Evolutionary conservation across 1,284 basidiomycete species (phyloP).

Genomic region (Dichomitus squalens): DNA sequence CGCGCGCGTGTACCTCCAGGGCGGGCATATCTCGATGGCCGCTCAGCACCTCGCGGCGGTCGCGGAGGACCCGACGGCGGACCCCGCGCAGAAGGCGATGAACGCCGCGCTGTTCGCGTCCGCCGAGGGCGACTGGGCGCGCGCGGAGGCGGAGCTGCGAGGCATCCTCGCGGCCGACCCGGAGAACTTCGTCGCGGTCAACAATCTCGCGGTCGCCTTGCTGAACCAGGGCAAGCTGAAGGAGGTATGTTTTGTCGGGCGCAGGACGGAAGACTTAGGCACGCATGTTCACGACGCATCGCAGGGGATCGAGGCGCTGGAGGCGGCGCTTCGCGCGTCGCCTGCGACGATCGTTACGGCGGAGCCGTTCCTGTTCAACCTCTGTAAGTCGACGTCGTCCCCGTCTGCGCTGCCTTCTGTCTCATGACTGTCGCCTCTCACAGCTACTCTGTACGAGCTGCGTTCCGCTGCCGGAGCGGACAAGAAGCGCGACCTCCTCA

Average conservation of each 20-base stretch:
- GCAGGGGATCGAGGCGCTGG: constrained; percentile 69
- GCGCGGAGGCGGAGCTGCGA: constrained; percentile 48
- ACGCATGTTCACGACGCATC: neutral
- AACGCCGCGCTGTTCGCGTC: constrained; percentile 64
- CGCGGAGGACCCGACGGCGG: constrained; percentile 47
- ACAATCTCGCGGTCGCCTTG: constrained; percentile 74
- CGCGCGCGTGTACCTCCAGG: constrained; percentile 73
- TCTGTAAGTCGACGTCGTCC: constrained; percentile 52
- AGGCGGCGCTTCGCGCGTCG: constrained; percentile 58
- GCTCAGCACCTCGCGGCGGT: constrained; percentile 53
- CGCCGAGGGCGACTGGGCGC: constrained; percentile 70
- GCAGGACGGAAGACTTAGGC: too few relatives aligned
- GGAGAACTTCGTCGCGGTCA: constrained; percentile 69
- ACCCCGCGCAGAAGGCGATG: constrained; percentile 51
- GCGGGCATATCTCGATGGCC: constrained; percentile 63
- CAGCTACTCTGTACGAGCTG: constrained; percentile 81
- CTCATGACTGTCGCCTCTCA: neutral
- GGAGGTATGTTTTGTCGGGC: constrained; percentile 49
- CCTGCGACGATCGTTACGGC: constrained; percentile 71
- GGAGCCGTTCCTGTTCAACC: constrained; percentile 80
- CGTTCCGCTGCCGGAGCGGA: constrained; percentile 68
- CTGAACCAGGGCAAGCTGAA: constrained; percentile 69
- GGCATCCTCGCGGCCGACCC: constrained; percentile 50
- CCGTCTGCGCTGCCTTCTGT: neutral
- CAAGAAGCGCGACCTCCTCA: constrained; percentile 70